Conservation (phyloP, 2,329 filamentous ascomycete species). For the Fusarium stilboides region DNA sequence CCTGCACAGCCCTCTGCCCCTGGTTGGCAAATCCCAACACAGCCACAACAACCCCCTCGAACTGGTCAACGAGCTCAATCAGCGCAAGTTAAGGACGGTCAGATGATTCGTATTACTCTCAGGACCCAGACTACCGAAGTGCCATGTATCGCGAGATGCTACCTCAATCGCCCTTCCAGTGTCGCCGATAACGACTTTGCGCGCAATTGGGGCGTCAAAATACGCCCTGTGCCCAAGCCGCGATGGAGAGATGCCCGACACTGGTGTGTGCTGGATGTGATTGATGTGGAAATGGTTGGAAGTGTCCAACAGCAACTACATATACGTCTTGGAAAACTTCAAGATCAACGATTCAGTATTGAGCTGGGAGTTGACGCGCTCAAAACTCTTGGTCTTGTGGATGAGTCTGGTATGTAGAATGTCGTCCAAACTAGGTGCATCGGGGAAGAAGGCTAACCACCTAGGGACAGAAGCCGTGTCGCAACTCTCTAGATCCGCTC, state of each 20-base stretch:
- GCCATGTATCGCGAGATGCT: conserved; percentile 39
- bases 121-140: conserved; percentile 29
- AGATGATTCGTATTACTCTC: conserved; percentile 38
- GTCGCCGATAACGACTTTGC: conserved; percentile 35
- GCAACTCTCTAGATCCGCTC: conserved; percentile 28
- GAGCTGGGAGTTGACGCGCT: conserved; percentile 34
- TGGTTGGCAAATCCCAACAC: conserved; percentile 19
- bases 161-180: conserved; percentile 20
- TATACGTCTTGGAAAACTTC: conserved; percentile 33
- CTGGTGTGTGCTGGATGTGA: conserved; percentile 34
- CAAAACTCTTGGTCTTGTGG: conserved; percentile 27
- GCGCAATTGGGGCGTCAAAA: conserved; percentile 18
- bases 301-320: conserved; percentile 9
- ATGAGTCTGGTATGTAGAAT: conserved; percentile 30
- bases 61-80: conserved; percentile 8
- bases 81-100: conserved; percentile 33
- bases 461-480: conserved; percentile 4
- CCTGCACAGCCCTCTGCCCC: conserved; percentile 18
- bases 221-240: conserved; percentile 18
- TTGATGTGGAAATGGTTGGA: conserved; percentile 42
- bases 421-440: neutral
- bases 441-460: conserved; percentile 8
- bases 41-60: conserved; percentile 7
- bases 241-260: conserved; percentile 27
- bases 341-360: conserved; percentile 20